phyloP scores from a whole-genome alignment of 2,329 filamentous ascomycete genomes.

The Pseudocercospora macadamiae region DNA sequence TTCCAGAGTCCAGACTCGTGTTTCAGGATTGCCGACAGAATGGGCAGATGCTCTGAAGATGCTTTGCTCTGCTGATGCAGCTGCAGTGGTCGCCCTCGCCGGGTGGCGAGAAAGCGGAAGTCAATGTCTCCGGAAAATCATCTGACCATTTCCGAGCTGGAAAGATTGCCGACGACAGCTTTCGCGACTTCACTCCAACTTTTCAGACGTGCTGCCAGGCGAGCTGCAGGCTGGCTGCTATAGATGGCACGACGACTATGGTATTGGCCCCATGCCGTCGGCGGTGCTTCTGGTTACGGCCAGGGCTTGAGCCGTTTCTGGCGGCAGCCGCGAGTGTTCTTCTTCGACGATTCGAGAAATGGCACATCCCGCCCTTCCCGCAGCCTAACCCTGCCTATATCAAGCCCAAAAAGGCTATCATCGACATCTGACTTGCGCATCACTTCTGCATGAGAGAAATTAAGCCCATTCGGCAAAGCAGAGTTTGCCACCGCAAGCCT shows the following conservation, averaged over 20 bases:
- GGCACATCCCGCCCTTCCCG: background rate
- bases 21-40: background rate
- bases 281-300: slow-evolving; percentile 11
- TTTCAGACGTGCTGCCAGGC: background rate
- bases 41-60: no score
- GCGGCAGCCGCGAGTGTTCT: slow-evolving; percentile 1
- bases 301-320: background rate
- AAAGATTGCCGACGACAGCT: background rate
- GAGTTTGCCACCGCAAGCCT: slow-evolving; percentile 4
- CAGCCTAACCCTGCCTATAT: slow-evolving; percentile 18
- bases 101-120: background rate
- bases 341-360: slow-evolving; percentile 11
- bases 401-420: slow-evolving; percentile 16
- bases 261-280: background rate
- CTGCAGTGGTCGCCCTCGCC: background rate
- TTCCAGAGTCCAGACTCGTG: background rate
- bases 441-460: slow-evolving; percentile 2
- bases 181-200: background rate
- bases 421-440: slow-evolving; percentile 19
- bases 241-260: background rate
- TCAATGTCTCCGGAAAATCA: background rate
- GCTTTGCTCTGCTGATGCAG: background rate
- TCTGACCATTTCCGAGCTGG: background rate
- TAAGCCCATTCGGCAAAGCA: background rate
- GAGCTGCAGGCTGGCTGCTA: background rate